Evolutionary conservation across 139 green algal genomes (phyloP).

Genomic region (Chlamydomonas applanata): DNA sequence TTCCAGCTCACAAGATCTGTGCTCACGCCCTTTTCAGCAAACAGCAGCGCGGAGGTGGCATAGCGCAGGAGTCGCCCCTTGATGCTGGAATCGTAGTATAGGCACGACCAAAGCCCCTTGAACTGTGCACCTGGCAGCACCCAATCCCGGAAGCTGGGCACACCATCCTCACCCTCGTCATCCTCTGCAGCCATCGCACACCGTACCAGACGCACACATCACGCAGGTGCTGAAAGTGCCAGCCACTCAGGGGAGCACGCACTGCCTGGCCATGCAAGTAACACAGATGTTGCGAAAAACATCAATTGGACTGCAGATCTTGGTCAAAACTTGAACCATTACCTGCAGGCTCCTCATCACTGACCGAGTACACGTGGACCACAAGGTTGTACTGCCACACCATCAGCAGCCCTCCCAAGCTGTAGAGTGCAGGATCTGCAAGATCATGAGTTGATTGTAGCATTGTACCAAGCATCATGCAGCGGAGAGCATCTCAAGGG

Average conservation of each 20-base stretch:
- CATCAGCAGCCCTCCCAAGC: slow-evolving; percentile 25
- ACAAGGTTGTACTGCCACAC: slow-evolving; percentile 27
- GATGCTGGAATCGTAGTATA: slow-evolving; percentile 79
- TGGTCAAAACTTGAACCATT: too few species aligned
- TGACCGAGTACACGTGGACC: slow-evolving; percentile 39
- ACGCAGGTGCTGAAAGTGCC: too few species aligned
- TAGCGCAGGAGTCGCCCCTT: slow-evolving; percentile 85
- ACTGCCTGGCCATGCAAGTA: too few species aligned
- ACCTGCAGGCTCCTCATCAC: slow-evolving; percentile 38
- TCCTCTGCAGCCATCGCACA: slow-evolving; percentile 57
- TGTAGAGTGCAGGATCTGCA: slow-evolving; percentile 18
- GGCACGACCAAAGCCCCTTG: slow-evolving; percentile 73
- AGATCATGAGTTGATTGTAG: background rate
- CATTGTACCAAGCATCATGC: background rate
- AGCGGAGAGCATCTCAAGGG: slow-evolving; percentile 5
- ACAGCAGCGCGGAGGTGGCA: slow-evolving; percentile 82
- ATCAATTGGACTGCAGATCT: too few species aligned
- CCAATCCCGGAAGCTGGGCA: slow-evolving; percentile 73
- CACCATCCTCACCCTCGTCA: slow-evolving; percentile 74
- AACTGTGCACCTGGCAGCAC: slow-evolving; percentile 67
- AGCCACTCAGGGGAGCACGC: too few species aligned
- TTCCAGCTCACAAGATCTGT: slow-evolving; percentile 83
- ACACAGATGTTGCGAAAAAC: too few species aligned
- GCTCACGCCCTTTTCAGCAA: slow-evolving; percentile 77
- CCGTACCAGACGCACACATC: too few species aligned